Base-by-base conservation (phyloP, 2,329 filamentous ascomycete genomes). In the Zarea fungicola region DNA sequence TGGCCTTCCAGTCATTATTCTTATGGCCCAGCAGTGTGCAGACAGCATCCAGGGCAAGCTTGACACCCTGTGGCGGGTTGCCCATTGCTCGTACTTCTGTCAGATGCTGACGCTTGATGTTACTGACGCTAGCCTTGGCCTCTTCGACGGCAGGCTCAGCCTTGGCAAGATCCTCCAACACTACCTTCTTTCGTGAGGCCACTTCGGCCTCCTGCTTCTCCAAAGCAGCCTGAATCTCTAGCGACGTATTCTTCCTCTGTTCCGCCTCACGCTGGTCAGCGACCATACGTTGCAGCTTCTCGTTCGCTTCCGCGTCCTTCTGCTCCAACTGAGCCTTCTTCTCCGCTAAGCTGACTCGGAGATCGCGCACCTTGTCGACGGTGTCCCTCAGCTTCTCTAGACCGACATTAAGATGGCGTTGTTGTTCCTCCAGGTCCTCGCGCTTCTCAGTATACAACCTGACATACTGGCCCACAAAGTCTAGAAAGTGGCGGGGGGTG, bases 71-170 rank as follows among this genome's bases (percentile, higher is more conserved):
- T 8, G 93, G 93, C 6, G 93, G 93, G 60, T 89, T 95, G 56
- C 84, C 83, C 93, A 99, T 97, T 56, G 92, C 96, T 63, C 93
- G 84, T 43, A 99, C 92, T 82, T 99, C 93, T 11, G 91, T 96
- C 56, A 99, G 77, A 67, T 99, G 93, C 65, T 96, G 90, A 63
- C 87, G 84, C 75, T 97, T 99, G 74, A 99, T 99, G 74, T 95
- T 96, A 73, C 88, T 93, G 67, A 99, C 95, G 70, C 91, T 96
- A 65, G 90, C 89, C 72, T 93, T 89, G 42, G 93, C 93, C 67
- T 95, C 90, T 54, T 87, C 72, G 48, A 99, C 93, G 42, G 93
- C 93, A 8, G 93, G 93, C 64, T 97, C 92, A 13, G 93, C 93
- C 63, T 83, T 85, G 25, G 89, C 92, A 51, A 99, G 75, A 71